Percentiles rank a stretch among this genome's conserved stretches.
These are phyloP conservation scores for Tothia fuscella DNA, from an alignment of 2,329 filamentous ascomycete species.

Conservation along the genomic window DNA sequence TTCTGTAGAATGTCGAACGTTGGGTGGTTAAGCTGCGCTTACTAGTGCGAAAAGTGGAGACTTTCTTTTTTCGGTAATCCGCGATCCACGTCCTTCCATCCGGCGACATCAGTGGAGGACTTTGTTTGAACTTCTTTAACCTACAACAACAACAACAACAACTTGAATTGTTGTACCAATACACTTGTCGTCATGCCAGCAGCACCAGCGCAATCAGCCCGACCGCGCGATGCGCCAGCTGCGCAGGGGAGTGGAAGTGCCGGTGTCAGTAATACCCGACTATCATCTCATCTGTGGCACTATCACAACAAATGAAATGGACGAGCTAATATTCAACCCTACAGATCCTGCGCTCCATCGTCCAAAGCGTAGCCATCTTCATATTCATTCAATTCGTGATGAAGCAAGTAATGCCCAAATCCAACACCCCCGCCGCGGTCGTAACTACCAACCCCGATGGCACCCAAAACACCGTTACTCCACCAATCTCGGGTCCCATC, in stretches of 20 bases:
- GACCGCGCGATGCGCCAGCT: no score
- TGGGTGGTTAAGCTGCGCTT: no score
- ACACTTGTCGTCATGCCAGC: background rate
- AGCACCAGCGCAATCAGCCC: constrained; percentile 2
- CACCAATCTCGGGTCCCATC: constrained; percentile 19
- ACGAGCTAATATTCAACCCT: background rate
- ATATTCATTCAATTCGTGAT: constrained; percentile 45
- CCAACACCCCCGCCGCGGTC: constrained; percentile 12
- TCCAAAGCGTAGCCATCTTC: constrained; percentile 49
- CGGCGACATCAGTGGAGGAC: no score
- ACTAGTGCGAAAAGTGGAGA: no score
- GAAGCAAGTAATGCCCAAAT: constrained; percentile 32
- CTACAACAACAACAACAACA: no score
- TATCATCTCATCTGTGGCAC: background rate
- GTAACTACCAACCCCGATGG: background rate
- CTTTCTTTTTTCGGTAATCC: no score
- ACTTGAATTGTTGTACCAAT: background rate
- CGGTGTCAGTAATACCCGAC: background rate
- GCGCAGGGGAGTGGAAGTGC: background rate
- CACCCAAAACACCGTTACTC: constrained; percentile 15
- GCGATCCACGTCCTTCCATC: no score
- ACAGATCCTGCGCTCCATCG: constrained; percentile 26
- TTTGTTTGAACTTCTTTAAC: no score
- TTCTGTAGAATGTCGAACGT: no score
- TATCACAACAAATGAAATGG: background rate